Percentiles rank a stretch among this genome's conserved stretches.
Conservation (phyloP, 371 early-diverging fungal species). For the Umbelopsis sp. region DNA sequence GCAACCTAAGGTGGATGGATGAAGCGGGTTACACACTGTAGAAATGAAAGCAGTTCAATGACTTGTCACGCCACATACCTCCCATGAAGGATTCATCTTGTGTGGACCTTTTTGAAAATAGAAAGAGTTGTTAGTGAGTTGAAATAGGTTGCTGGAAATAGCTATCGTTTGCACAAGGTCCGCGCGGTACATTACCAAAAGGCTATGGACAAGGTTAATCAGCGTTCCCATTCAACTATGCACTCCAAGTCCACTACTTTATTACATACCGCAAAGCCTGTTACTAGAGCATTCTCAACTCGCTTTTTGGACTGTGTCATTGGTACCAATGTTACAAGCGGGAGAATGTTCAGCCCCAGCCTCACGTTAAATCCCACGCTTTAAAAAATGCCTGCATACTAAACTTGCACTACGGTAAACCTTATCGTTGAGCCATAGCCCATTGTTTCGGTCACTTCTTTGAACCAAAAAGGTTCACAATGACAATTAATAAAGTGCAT, state of each 20-base stretch:
- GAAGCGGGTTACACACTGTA: background rate
- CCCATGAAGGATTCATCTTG: constrained; percentile 3
- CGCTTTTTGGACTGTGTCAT: background rate
- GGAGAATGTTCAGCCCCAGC: background rate
- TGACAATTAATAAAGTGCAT: too few relatives aligned
- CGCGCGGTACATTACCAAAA: background rate
- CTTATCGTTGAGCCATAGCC: too few relatives aligned
- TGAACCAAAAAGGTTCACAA: too few relatives aligned
- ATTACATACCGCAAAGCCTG: constrained; percentile 3
- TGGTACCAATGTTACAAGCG: background rate
- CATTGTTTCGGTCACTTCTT: too few relatives aligned
- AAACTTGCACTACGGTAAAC: too few relatives aligned
- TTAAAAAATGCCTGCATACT: too few relatives aligned
- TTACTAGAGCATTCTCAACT: background rate
- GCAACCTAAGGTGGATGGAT: background rate
- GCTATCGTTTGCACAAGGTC: background rate
- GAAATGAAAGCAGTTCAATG: background rate
- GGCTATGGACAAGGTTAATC: background rate
- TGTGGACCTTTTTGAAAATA: background rate
- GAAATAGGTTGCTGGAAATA: background rate
- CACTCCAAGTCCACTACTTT: too few relatives aligned
- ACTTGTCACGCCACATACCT: background rate
- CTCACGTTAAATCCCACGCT: background rate
- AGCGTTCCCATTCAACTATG: background rate
- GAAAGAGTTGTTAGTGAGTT: background rate